These are phyloP conservation scores for Podaxis rugospora DNA, from an alignment of 768 basidiomycete species.

Conservation along the genomic window DNA sequence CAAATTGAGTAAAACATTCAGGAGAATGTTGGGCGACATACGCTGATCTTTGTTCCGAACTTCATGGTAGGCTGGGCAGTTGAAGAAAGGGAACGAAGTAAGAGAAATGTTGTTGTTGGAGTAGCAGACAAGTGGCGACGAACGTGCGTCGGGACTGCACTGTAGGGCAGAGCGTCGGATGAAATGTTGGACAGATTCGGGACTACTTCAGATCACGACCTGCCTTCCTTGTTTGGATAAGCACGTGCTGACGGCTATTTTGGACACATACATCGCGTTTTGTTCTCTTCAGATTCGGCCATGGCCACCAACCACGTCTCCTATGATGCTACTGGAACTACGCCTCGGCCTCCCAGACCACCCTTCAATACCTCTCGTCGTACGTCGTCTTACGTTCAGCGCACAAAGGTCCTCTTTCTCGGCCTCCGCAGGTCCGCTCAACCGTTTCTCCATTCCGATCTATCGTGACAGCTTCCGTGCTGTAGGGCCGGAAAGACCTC, in stretches of 20 bases:
- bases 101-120: background rate
- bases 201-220: background rate
- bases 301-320: conserved; percentile 21
- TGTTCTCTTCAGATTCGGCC: background rate
- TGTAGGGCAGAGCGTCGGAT: background rate
- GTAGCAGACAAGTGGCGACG: conserved; percentile 11
- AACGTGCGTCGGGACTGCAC: conserved; percentile 23
- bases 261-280: background rate
- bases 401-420: conserved; percentile 70
- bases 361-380: conserved; percentile 25
- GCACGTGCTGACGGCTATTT: conserved; percentile 10
- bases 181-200: background rate
- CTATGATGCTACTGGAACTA: conserved; percentile 26
- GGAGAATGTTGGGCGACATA: conserved; percentile 18
- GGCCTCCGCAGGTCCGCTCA: conserved; percentile 58
- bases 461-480: conserved; percentile 5
- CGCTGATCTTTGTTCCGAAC: conserved; percentile 76
- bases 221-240: background rate
- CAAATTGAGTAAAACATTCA: background rate
- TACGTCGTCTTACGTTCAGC: conserved; percentile 25
- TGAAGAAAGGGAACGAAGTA: background rate
- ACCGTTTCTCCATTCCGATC: background rate
- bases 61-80: conserved; percentile 48
- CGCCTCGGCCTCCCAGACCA: conserved; percentile 21
- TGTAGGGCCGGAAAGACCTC: conserved; percentile 88